Conservation (phyloP, 2,329 filamentous ascomycete genomes). For the Beauveria varroae region DNA sequence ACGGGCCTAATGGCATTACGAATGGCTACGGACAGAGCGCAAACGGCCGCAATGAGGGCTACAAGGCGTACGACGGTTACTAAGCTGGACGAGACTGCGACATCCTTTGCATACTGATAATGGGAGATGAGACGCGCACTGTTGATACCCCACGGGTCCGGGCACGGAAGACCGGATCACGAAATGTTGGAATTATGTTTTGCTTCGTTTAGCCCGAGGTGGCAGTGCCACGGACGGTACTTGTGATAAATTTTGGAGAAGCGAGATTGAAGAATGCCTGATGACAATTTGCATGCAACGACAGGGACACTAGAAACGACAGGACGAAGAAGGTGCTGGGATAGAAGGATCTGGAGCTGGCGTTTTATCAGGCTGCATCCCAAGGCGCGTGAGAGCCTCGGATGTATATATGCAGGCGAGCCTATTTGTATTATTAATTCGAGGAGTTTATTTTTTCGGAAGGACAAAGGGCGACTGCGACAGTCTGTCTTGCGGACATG, state of each 20-base stretch:
- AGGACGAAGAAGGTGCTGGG: neutral
- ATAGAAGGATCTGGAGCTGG: constrained; percentile 8
- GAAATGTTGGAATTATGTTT: constrained; percentile 9
- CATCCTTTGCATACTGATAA: neutral
- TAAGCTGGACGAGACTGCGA: constrained; percentile 18
- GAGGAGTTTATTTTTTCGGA: neutral
- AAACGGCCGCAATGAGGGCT: constrained; percentile 27
- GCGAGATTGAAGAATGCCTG: constrained; percentile 1
- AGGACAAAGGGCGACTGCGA: neutral
- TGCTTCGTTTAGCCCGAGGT: neutral
- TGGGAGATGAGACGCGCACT: neutral
- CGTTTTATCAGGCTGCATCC: neutral
- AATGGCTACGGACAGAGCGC: constrained; percentile 34
- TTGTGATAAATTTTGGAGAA: constrained; percentile 2
- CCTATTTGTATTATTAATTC: constrained; percentile 5
- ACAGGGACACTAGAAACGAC: constrained; percentile 5
- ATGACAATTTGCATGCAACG: constrained; percentile 10
- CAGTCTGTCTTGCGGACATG: neutral
- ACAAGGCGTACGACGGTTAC: constrained; percentile 32
- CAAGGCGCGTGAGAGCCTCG: neutral
- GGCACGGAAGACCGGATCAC: neutral
- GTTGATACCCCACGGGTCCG: constrained; percentile 7
- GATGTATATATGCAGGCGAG: neutral
- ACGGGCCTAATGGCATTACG: constrained; percentile 23
- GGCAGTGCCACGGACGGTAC: constrained; percentile 3